Conservation (phyloP, 129 eudicot genomes). For the Cynara cardunculus region DNA sequence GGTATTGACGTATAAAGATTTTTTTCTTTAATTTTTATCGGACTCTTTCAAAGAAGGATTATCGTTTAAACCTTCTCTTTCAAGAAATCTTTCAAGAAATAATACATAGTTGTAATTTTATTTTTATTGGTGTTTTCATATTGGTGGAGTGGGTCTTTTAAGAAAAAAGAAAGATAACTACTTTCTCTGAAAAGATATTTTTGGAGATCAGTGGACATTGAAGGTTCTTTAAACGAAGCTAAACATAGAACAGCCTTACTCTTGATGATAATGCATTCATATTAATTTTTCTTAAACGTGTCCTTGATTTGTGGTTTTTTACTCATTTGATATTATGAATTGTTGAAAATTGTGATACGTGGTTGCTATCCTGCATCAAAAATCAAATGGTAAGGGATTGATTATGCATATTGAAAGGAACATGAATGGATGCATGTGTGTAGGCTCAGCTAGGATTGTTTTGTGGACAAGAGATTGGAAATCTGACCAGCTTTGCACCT, state of each 20-base stretch:
- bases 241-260: neutral
- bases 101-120: neutral
- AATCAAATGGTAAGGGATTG: slow-evolving; percentile 25
- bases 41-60: neutral
- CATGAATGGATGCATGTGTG: slow-evolving; percentile 82
- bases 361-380: slow-evolving; percentile 2
- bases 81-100: neutral
- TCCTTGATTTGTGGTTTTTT: neutral
- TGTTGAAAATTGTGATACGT: neutral
- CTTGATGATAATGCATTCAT: neutral
- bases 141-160: no score
- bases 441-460: slow-evolving; percentile 96
- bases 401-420: slow-evolving; percentile 44
- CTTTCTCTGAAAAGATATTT: neutral
- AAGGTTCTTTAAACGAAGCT: neutral
- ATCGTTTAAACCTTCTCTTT: neutral
- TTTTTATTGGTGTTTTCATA: neutral
- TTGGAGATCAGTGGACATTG: neutral
- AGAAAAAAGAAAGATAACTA: neutral
- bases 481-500: slow-evolving; percentile 62
- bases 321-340: neutral
- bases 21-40: no score
- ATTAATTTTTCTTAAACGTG: neutral
- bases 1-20: no score
- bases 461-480: slow-evolving; percentile 81